Percentiles rank a stretch among this genome's conserved stretches.
phyloP scores from a whole-genome alignment of 1,139 yeast species.

The Candida tropicalis region DNA sequence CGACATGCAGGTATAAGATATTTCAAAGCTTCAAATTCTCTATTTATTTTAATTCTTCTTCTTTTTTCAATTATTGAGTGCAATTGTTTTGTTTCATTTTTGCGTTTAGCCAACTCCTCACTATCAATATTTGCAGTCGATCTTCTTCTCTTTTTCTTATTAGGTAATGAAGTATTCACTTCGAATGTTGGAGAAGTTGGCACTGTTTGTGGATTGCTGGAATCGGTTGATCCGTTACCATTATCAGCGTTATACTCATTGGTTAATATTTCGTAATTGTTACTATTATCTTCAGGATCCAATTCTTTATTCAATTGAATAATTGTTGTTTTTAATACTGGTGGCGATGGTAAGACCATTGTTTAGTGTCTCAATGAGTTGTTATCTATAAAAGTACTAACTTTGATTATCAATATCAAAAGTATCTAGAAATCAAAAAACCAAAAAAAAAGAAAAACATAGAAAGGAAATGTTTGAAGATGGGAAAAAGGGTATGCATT shows the following conservation, averaged over 20 bases:
- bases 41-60: constrained; percentile 74
- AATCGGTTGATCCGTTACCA: not conserved
- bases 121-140: constrained; percentile 48
- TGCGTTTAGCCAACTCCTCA: constrained; percentile 57
- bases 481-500: not conserved
- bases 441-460: too few relatives aligned
- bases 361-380: too few relatives aligned
- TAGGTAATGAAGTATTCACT: constrained; percentile 9
- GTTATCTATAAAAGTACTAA: too few relatives aligned
- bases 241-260: constrained; percentile 35
- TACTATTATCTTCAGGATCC: constrained; percentile 40
- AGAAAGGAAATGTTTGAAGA: too few relatives aligned
- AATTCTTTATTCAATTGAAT: constrained; percentile 57
- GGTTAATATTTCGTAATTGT: constrained; percentile 45
- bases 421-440: too few relatives aligned
- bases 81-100: constrained; percentile 60
- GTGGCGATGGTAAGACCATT: constrained; percentile 53
- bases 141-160: constrained; percentile 50
- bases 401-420: too few relatives aligned
- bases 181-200: constrained; percentile 14
- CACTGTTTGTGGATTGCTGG: constrained; percentile 3
- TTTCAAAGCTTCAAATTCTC: constrained; percentile 82
- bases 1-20: constrained; percentile 77
- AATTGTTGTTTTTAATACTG: constrained; percentile 62
- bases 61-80: constrained; percentile 83